Evolutionary conservation across 2,329 filamentous ascomycete species (phyloP).

Genomic region (Sclerotinia glacialis): DNA sequence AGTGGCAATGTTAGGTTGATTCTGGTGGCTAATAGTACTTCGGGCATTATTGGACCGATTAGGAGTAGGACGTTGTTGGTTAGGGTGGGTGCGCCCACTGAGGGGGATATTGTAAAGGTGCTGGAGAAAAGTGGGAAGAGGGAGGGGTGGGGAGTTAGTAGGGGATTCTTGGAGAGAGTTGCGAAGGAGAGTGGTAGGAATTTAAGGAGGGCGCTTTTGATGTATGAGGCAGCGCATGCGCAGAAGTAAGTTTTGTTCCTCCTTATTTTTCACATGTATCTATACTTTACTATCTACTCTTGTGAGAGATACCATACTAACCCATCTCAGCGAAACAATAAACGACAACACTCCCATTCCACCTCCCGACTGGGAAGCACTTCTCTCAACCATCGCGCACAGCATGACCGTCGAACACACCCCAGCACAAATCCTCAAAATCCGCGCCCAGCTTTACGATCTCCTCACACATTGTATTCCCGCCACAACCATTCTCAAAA

Average conservation of each 20-base stretch:
- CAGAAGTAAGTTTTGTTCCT: constrained; percentile 71
- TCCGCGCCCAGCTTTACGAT: constrained; percentile 94
- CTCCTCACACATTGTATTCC: constrained; percentile 96
- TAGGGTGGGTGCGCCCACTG: constrained; percentile 82
- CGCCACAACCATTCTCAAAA: constrained; percentile 89
- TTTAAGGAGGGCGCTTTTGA: constrained; percentile 81
- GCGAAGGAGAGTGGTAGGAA: constrained; percentile 90
- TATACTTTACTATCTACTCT: neutral
- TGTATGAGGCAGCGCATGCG: constrained; percentile 96
- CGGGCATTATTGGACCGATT: constrained; percentile 99
- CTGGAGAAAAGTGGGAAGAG: constrained; percentile 69
- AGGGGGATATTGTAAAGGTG: constrained; percentile 78
- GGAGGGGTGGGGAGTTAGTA: constrained; percentile 77
- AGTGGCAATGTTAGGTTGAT: constrained; percentile 91
- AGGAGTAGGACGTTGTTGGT: constrained; percentile 87
- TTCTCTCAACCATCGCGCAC: constrained; percentile 84
- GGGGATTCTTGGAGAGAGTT: constrained; percentile 76
- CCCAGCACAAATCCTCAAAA: constrained; percentile 81
- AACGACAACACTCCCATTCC: constrained; percentile 85
- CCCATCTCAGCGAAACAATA: constrained; percentile 71
- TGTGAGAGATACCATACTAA: neutral
- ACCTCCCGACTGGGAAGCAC: constrained; percentile 93
- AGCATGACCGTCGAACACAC: constrained; percentile 93
- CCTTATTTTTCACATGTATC: neutral
- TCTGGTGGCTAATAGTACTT: constrained; percentile 89